Conservation (phyloP, 495 filamentous ascomycete genomes). For the Clavariopsis aquatica region DNA sequence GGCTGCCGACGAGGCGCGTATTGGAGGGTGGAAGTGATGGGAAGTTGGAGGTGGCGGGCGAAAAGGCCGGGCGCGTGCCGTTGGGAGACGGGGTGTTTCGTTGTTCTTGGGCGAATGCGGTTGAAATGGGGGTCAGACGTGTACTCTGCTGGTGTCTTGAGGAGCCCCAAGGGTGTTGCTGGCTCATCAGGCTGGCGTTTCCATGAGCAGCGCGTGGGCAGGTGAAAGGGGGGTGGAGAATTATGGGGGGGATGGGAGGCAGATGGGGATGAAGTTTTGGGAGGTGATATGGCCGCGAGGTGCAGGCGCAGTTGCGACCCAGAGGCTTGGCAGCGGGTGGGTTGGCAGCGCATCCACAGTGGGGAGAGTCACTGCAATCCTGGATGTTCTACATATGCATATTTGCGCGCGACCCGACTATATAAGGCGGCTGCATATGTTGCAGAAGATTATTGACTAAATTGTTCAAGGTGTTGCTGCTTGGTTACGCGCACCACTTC, state of each 20-base stretch:
- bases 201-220: conserved; percentile 63
- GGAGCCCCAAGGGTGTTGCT: conserved; percentile 64
- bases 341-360: neutral
- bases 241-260: conserved; percentile 43
- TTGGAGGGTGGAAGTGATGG: conserved; percentile 59
- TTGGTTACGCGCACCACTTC: neutral
- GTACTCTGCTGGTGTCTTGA: conserved; percentile 57
- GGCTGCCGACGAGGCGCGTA: conserved; percentile 51
- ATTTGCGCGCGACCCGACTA: neutral
- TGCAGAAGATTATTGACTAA: neutral
- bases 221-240: too few relatives aligned
- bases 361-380: neutral
- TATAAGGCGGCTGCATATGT: neutral
- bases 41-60: conserved; percentile 56
- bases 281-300: conserved; percentile 6
- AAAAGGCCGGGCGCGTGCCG: conserved; percentile 48
- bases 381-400: neutral
- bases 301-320: neutral
- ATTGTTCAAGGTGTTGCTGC: neutral
- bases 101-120: conserved; percentile 50
- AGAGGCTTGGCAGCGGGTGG: neutral
- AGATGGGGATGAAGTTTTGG: conserved; percentile 4
- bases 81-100: conserved; percentile 50
- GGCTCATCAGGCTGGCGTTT: conserved; percentile 52
- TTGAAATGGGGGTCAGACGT: conserved; percentile 64